These are phyloP conservation scores for Hemileccinum impolitum DNA, from an alignment of 768 basidiomycete genomes.

Conservation along the genomic window DNA sequence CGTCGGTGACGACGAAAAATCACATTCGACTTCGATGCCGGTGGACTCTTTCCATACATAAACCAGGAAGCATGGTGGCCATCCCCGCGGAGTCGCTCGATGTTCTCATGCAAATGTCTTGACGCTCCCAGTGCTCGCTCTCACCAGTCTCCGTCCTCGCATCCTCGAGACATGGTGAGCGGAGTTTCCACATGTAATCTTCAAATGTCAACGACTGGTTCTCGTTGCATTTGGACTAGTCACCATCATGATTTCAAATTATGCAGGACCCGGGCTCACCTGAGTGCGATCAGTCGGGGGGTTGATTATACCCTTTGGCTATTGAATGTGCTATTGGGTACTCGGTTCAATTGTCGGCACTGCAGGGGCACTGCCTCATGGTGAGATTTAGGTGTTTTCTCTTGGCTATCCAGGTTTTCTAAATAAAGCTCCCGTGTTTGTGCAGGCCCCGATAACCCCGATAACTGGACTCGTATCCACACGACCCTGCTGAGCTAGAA, in stretches of 20 bases:
- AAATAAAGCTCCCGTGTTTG: slow-evolving; percentile 1
- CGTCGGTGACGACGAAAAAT: not conserved
- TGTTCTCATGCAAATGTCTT: not conserved
- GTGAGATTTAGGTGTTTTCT: slow-evolving; percentile 4
- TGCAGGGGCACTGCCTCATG: slow-evolving; percentile 8
- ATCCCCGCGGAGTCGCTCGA: not conserved
- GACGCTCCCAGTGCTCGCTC: not conserved
- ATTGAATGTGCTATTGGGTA: not conserved
- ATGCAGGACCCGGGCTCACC: not conserved
- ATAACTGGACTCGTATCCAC: not conserved
- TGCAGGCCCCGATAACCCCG: not conserved
- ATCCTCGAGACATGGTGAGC: not conserved
- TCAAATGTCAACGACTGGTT: not conserved
- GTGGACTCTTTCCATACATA: not conserved
- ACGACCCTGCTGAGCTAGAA: slow-evolving; percentile 18
- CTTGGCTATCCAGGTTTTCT: slow-evolving; percentile 11
- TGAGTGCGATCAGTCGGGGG: slow-evolving; percentile 1
- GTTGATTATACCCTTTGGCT: slow-evolving; percentile 11
- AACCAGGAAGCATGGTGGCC: not conserved
- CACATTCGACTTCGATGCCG: not conserved
- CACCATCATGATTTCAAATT: not conserved
- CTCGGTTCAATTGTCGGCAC: slow-evolving; percentile 1
- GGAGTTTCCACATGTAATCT: not conserved
- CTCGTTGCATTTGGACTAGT: not conserved
- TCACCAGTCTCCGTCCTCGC: not conserved